Conservation (phyloP, 371 early-diverging fungal genomes). For the Batkoa obscura region DNA sequence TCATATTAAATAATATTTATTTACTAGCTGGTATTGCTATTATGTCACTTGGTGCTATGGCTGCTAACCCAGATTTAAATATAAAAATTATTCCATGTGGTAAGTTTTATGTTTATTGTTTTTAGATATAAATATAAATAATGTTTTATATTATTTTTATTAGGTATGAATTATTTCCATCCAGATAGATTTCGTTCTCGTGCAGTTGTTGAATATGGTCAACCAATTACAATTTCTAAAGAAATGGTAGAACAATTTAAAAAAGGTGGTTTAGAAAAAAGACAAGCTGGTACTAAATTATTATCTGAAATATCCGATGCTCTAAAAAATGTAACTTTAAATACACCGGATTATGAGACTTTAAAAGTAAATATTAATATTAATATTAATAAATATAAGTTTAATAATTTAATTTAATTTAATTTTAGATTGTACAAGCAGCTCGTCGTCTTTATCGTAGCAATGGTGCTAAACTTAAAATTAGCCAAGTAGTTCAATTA, state of each 20-base stretch:
- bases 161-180: conserved; percentile 86
- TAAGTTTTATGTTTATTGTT: too few species aligned
- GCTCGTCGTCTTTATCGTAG: conserved; percentile 86
- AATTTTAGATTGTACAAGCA: conserved; percentile 64
- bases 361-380: conserved; percentile 44
- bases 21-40: conserved; percentile 51
- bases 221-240: conserved; percentile 52
- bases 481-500: conserved; percentile 69
- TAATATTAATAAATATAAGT: neutral
- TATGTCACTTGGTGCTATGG: conserved; percentile 93
- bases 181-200: conserved; percentile 87
- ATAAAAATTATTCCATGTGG: conserved; percentile 87
- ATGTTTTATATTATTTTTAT: neutral
- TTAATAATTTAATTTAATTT: conserved; percentile 1
- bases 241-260: conserved; percentile 63
- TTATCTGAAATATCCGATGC: conserved; percentile 55
- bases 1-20: conserved; percentile 1
- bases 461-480: conserved; percentile 53
- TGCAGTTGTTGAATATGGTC: conserved; percentile 90
- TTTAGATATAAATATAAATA: neutral
- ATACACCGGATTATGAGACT: conserved; percentile 84
- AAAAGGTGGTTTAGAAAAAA: conserved; percentile 57
- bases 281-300: conserved; percentile 55
- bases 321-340: conserved; percentile 71
- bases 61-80: conserved; percentile 60